Evolutionary conservation across 306 rosid genomes (phyloP), one percentile per base, ranked within the genome.

Genomic region (Cicer judaicum): DNA sequence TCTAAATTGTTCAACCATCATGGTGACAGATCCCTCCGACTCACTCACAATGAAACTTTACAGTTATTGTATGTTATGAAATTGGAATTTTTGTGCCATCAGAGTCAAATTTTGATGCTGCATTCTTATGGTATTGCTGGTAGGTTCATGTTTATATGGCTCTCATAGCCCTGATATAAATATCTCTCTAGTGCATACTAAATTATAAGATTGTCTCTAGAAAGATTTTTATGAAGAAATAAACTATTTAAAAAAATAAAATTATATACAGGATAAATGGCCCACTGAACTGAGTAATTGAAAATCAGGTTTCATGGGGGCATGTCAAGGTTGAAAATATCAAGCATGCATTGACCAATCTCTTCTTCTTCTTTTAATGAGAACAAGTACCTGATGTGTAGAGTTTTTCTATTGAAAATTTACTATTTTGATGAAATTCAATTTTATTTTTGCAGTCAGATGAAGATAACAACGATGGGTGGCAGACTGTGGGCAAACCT

Each of bases 401-500:
- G 61, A 38, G 49, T 57, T 43, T 40, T 59, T 43, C 57, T 7
- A 10, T 55, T n/a, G 53, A 57, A 48, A 7, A 10, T 74, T 24
- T 29, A 44, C 62, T 34, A 42, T 62, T 56, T 66, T 47, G 24
- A 15, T 64, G 24, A 83, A 48, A 59, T 15, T 62, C 18, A 46
- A 19, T 15, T 71, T 76, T 12, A 19, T 13, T 64, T 80, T 66
- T 74, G 10, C 86, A 89, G 98, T 81, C 68, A 72, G 83, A 64
- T 19, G 82, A 69, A 64, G 86, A 76, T 78, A 79, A 79, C 53
- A 63, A 73, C 24, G 97, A 85, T 66, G 92, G 91, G 74, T 93
- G 98, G 98, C 87, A 91, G 80, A 89, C 89, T 75, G 96, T 93
- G 18, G 84, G 89, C 42, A 84, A 86, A 83, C 83, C 89, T 73